Conservation (phyloP, 2,329 filamentous ascomycete species). For the Penicillium sp. region DNA sequence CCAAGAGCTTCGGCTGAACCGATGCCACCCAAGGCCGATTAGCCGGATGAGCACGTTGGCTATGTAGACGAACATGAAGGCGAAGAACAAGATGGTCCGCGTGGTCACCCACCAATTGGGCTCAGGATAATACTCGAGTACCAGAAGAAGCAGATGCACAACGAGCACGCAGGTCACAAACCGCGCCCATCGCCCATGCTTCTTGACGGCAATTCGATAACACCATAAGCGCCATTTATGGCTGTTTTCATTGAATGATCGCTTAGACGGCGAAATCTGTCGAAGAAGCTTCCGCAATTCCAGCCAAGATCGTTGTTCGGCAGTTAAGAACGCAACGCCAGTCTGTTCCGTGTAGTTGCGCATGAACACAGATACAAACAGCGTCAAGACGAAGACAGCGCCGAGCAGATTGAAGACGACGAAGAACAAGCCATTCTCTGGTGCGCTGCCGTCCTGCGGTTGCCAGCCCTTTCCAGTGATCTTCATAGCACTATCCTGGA, state of each 20-base stretch:
- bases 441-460: constrained; percentile 66
- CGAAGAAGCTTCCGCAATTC: constrained; percentile 88
- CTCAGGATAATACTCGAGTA: constrained; percentile 83
- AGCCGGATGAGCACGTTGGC: constrained; percentile 82
- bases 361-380: constrained; percentile 99
- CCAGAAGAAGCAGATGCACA: constrained; percentile 77
- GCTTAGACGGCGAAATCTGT: constrained; percentile 93
- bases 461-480: constrained; percentile 78
- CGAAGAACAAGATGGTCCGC: constrained; percentile 74
- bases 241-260: constrained; percentile 75
- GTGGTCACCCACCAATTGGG: constrained; percentile 67
- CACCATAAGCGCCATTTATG: constrained; percentile 89
- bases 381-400: constrained; percentile 91
- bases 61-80: constrained; percentile 79
- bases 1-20: constrained; percentile 93
- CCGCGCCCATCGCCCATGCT: constrained; percentile 88
- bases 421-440: constrained; percentile 92
- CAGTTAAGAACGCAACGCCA: constrained; percentile 91
- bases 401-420: constrained; percentile 94
- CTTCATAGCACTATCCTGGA: constrained; percentile 80
- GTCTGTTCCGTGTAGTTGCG: constrained; percentile 99
- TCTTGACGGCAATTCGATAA: constrained; percentile 90
- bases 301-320: constrained; percentile 95
- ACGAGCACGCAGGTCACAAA: constrained; percentile 77
- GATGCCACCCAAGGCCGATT: constrained; percentile 84